Conservation (phyloP, 1,284 basidiomycete species). For the Grifola frondosa region DNA sequence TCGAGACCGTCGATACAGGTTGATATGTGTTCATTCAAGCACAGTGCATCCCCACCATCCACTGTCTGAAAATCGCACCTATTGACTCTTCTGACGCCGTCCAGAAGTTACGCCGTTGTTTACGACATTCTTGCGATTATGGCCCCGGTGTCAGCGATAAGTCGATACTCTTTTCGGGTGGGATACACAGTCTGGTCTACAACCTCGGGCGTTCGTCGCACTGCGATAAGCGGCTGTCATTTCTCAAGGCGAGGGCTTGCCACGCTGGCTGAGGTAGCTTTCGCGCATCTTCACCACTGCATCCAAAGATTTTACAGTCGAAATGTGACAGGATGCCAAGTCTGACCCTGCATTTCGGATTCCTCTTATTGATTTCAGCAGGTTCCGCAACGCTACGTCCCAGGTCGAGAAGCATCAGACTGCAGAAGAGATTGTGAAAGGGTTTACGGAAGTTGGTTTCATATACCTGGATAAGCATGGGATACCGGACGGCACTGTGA, state of each 20-base stretch:
- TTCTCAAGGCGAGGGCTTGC: slow-evolving; percentile 6
- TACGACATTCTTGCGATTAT: too few species aligned
- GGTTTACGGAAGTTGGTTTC: slow-evolving; percentile 77
- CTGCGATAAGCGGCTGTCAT: too few species aligned
- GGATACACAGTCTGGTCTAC: too few species aligned
- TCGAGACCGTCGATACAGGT: too few species aligned
- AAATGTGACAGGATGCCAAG: slow-evolving; percentile 5
- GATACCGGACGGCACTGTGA: slow-evolving; percentile 51
- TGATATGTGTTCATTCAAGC: too few species aligned
- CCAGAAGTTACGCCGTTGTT: too few species aligned
- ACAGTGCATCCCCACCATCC: too few species aligned
- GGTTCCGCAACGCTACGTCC: slow-evolving; percentile 54
- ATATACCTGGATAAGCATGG: slow-evolving; percentile 74
- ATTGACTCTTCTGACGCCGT: too few species aligned
- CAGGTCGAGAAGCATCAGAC: slow-evolving; percentile 57
- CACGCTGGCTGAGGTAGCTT: slow-evolving; percentile 15
- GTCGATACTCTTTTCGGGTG: too few species aligned
- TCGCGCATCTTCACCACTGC: not conserved
- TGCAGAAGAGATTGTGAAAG: slow-evolving; percentile 70
- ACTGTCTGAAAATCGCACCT: too few species aligned
- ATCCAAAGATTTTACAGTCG: not conserved
- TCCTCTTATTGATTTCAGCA: slow-evolving; percentile 76
- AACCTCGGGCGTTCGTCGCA: too few species aligned
- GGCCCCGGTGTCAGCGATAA: too few species aligned
- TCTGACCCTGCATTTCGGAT: slow-evolving; percentile 43